Base-by-base conservation (phyloP, 192 early-diverging fungal species). In the Backusella tuberculispora region DNA sequence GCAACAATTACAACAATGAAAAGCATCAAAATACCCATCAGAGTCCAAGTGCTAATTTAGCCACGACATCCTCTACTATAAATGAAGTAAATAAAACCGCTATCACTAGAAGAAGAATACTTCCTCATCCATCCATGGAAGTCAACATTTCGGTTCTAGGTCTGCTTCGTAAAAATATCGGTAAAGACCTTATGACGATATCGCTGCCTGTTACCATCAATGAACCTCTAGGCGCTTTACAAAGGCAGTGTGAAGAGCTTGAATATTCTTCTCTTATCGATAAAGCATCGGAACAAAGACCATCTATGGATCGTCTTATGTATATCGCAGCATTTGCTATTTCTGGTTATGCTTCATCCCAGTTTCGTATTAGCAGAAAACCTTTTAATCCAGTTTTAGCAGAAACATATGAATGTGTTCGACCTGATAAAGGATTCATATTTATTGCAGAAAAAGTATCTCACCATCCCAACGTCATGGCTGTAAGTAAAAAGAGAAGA, bases 371-470 rank as follows among this genome's bases (percentile, higher is more conserved):
- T 10, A 91, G 88, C 34, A 85, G 95, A 72, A 99, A 99, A 21
- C 43, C 43, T 19, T 99, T 96, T 80, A 99, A 99, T 81, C 97
- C 97, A 26, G 85, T 99, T n/a, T 87, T 96, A 74, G 95, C 95
- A 71, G 97, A 99, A 80, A 99, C 97, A 1, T 99, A 94, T 81
- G 97, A 99, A 78, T 92, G 86, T 80, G 85, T 95, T 50, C 85
- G 95, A 37, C 85, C 92, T 8, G 93, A 93, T 76, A 88, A 86
- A 71, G 94, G 95, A 0, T 99, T 95, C 82, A 88, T 87, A 66
- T 98, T 94, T 77, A 86, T 99, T 67, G 83, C 97, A 10, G 97
- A 99, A 79, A 98, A 99, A 85, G 95, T 97, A 63, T 93, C 91
- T 66, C 97, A 98, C 74, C 91, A 94, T 74, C 97, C 97, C 47